These are phyloP conservation scores for Kazachstania bromeliacearum DNA, from an alignment of 805 yeast genomes.

Conservation along the genomic window DNA sequence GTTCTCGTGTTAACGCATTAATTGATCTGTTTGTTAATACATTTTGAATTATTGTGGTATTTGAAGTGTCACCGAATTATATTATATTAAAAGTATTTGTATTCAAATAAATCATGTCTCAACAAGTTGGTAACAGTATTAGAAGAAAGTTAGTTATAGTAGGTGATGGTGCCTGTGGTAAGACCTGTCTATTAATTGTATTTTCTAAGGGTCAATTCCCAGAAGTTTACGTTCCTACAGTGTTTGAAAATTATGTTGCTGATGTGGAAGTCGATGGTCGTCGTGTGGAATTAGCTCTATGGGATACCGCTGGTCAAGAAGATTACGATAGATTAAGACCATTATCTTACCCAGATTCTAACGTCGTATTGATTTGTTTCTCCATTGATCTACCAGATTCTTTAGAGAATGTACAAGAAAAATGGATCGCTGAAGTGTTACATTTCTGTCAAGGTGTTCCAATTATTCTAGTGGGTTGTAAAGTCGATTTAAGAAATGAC, in stretches of 20 bases:
- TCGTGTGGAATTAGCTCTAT: constrained; percentile 81
- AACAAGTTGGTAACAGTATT: constrained; percentile 27
- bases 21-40: no score
- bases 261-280: constrained; percentile 88
- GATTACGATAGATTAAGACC: constrained; percentile 92
- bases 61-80: no score
- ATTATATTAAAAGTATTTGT: neutral
- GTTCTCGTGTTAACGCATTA: no score
- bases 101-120: constrained; percentile 18
- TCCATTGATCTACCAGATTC: constrained; percentile 87
- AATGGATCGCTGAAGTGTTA: constrained; percentile 88
- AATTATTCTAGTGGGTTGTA: constrained; percentile 85
- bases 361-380: constrained; percentile 84
- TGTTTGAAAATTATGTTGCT: constrained; percentile 93
- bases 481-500: constrained; percentile 79
- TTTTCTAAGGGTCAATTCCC: constrained; percentile 86
- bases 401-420: constrained; percentile 84
- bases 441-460: constrained; percentile 94
- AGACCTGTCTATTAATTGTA: constrained; percentile 80
- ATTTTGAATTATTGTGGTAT: no score
- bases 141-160: constrained; percentile 84
- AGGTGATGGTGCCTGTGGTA: constrained; percentile 97
- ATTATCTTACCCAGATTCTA: constrained; percentile 81
- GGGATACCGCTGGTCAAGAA: constrained; percentile 99
- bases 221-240: constrained; percentile 90